phyloP scores from a whole-genome alignment of 2,329 filamentous ascomycete species.

The Ascochyta lentis region DNA sequence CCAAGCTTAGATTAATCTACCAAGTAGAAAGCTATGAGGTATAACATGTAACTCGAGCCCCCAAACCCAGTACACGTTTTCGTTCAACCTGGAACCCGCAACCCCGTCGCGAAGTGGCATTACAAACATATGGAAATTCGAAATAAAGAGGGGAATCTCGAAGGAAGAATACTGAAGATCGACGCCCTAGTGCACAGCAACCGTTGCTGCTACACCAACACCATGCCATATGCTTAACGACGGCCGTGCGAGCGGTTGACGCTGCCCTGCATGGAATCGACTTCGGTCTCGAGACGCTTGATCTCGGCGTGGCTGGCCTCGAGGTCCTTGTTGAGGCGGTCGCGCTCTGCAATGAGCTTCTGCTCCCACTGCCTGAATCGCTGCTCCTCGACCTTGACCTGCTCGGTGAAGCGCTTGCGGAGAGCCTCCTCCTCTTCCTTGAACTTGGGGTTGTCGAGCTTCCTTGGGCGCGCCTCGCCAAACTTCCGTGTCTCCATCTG shows the following conservation, averaged over 20 bases:
- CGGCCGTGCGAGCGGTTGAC: slow-evolving; percentile 90
- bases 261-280: slow-evolving; percentile 90
- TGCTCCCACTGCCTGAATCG: slow-evolving; percentile 99
- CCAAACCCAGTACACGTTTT: slow-evolving; percentile 19
- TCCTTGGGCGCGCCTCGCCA: slow-evolving; percentile 93
- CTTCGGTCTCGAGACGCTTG: slow-evolving; percentile 89
- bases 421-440: slow-evolving; percentile 99
- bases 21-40: slow-evolving; percentile 16
- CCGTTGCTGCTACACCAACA: slow-evolving; percentile 18
- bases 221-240: slow-evolving; percentile 64
- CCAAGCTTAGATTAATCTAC: slow-evolving; percentile 19
- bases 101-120: slow-evolving; percentile 45
- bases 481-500: slow-evolving; percentile 99
- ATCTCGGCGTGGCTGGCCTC: slow-evolving; percentile 93
- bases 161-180: slow-evolving; percentile 39
- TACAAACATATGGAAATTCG: slow-evolving; percentile 49
- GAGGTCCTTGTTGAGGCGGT: slow-evolving; percentile 99
- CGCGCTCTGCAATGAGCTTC: slow-evolving; percentile 98
- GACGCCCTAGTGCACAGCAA: slow-evolving; percentile 26
- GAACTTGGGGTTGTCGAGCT: slow-evolving; percentile 99
- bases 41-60: slow-evolving; percentile 15
- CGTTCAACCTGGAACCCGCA: slow-evolving; percentile 16
- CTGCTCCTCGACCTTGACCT: slow-evolving; percentile 99
- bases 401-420: slow-evolving; percentile 98
- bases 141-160: slow-evolving; percentile 51